These are phyloP conservation scores for Gaertneriomyces sp. DNA, from an alignment of 192 early-diverging fungal genomes.

Conservation along the genomic window DNA sequence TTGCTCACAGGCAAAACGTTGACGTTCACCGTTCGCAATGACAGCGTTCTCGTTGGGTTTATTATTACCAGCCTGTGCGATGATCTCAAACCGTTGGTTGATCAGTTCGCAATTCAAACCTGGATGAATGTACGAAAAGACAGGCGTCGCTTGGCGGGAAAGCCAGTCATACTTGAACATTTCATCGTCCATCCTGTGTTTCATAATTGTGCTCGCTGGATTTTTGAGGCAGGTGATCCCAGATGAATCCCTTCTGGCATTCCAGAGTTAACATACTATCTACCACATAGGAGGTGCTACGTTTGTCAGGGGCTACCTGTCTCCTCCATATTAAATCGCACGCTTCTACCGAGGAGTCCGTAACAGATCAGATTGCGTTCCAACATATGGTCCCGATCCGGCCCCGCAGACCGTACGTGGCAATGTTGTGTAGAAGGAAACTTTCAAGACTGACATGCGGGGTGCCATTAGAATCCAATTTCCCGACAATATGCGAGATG, in stretches of 20 bases:
- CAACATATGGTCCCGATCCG: conserved; percentile 45
- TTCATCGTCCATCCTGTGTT: conserved; percentile 50
- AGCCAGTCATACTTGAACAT: conserved; percentile 29
- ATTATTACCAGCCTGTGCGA: conserved; percentile 10
- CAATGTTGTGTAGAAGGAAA: too few species aligned
- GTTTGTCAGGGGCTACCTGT: conserved; percentile 34
- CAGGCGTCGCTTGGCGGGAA: conserved; percentile 3
- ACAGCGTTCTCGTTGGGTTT: conserved; percentile 6
- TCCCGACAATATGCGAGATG: conserved; percentile 47
- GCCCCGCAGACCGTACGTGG: conserved; percentile 36
- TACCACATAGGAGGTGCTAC: conserved; percentile 40
- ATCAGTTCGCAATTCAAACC: conserved; percentile 51
- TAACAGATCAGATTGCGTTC: conserved; percentile 24
- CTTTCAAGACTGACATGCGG: too few species aligned
- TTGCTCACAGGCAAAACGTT: too few species aligned
- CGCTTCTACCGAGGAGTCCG: conserved; percentile 21
- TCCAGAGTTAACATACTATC: conserved; percentile 10
- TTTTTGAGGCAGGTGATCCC: conserved; percentile 34
- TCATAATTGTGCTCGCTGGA: conserved; percentile 38
- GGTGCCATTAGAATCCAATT: conserved; percentile 39
- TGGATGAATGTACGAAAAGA: conserved; percentile 31
- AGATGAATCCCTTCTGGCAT: neutral
- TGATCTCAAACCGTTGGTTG: conserved; percentile 29
- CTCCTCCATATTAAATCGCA: conserved; percentile 37
- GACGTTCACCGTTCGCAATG: neutral